Evolutionary conservation across 2,329 filamentous ascomycete species (phyloP), one percentile per base, ranked within the genome.

Genomic region (Monilinia vaccinii-corymbosi): DNA sequence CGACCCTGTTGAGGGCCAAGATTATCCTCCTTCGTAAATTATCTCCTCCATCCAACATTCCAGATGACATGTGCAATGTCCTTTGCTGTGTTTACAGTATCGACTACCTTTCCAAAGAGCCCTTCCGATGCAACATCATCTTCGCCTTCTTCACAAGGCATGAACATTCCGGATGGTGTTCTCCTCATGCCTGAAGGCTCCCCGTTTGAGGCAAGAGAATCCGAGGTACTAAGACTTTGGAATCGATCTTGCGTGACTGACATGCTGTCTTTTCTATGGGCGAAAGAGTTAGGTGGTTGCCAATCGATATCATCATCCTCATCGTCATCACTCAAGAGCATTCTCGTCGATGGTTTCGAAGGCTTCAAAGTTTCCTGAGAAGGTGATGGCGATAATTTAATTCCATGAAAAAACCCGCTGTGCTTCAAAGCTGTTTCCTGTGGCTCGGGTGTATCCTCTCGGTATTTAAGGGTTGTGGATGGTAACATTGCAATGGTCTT

Each of bases 121-220:
- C 82, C 68, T 89, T 93, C 69, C 77, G 82, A 62, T 79, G 76
- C 73, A 46, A 79, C 71, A 73, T 82, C 79, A 56, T 81, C 77
- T 65, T 91, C 88, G 62, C 84, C 84, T 67, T 91, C 87, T 67
- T 91, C 88, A 67, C 86, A 88, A 9, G 91, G 89, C 88, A 95
- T 92, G 68, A 96, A 88, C 89, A 96, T 95, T 66, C 91, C 91
- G 44, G 90, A 94, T 55, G 85, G 79, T 23, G 90, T 95, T 66
- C 91, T 81, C 63, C 87, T 84, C 78, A 95, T 86, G 56, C 86
- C 85, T 21, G 74, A 76, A 45, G 68, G 70, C 61, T 82, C 79
- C 23, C 75, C 76, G n/a, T 71, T 73, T 73, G 28, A 81, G 13
- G 60, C 62, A 1, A 44, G 3, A 23, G n/a, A 23, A 18, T 60